Conservation (phyloP, 345 rosid genomes). For the Eucalyptus camaldulensis region DNA sequence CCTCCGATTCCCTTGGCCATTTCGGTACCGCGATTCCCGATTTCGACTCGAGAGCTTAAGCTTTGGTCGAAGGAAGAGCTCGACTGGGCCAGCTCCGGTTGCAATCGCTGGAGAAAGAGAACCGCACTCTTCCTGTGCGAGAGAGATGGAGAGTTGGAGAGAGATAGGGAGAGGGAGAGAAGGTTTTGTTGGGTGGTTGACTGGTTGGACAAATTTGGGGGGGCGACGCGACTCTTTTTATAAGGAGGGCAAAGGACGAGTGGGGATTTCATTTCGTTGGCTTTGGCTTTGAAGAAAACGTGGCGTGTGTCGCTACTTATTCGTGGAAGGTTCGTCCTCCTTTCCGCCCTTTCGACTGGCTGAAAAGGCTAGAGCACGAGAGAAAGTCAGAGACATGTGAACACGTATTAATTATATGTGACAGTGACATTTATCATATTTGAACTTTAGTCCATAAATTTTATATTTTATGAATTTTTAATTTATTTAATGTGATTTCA, state of each 20-base stretch:
- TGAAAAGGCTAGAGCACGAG: not conserved
- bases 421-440: no score
- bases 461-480: no score
- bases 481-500: no score
- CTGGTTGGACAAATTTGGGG: not conserved
- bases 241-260: not conserved
- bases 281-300: not conserved
- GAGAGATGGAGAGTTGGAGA: not conserved
- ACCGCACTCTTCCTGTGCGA: not conserved
- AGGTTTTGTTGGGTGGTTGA: not conserved
- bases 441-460: no score
- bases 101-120: not conserved
- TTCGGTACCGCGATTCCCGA: not conserved
- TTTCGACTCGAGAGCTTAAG: not conserved
- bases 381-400: not conserved
- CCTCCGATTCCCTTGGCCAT: conserved; percentile 11
- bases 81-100: not conserved
- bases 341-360: not conserved
- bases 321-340: not conserved
- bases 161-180: not conserved
- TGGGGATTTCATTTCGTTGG: not conserved
- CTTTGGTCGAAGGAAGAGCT: not conserved
- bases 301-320: not conserved
- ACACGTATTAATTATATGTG: no score
- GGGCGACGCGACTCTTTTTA: not conserved